phyloP scores from a whole-genome alignment of 305 asterid genomes.

The Fraxinus floribunda region DNA sequence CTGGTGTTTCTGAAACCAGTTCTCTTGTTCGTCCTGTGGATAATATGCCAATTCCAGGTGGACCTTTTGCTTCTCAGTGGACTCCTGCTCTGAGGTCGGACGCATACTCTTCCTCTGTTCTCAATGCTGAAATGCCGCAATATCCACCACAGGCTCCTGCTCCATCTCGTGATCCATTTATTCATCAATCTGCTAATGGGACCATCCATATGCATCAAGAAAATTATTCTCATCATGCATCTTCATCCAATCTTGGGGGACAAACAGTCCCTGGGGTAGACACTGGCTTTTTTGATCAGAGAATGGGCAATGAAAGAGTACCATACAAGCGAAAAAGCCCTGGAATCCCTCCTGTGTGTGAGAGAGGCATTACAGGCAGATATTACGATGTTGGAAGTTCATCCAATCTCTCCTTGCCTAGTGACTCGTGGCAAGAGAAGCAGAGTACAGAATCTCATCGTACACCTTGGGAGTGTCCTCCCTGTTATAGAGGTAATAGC shows the following conservation, averaged over 20 bases:
- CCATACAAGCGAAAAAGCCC: slow-evolving; percentile 69
- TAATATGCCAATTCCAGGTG: slow-evolving; percentile 41
- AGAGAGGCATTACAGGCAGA: slow-evolving; percentile 43
- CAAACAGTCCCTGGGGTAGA: slow-evolving; percentile 49
- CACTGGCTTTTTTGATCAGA: slow-evolving; percentile 46
- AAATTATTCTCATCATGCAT: slow-evolving; percentile 39
- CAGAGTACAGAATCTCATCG: slow-evolving; percentile 55
- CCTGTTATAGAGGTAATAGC: slow-evolving; percentile 50
- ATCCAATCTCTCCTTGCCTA: slow-evolving; percentile 48
- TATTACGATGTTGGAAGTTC: slow-evolving; percentile 68
- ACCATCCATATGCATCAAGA: slow-evolving; percentile 40
- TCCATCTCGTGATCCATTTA: slow-evolving; percentile 51
- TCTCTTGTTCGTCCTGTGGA: slow-evolving; percentile 48
- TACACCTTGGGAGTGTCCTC: slow-evolving; percentile 49
- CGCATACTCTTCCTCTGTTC: slow-evolving; percentile 44
- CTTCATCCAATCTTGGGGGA: slow-evolving; percentile 47
- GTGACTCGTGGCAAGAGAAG: slow-evolving; percentile 63
- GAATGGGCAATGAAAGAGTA: slow-evolving; percentile 49
- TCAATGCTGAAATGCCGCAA: slow-evolving; percentile 42
- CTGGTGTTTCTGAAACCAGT: slow-evolving; percentile 48
- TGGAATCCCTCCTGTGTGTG: slow-evolving; percentile 50
- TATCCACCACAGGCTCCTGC: slow-evolving; percentile 50
- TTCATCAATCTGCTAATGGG: slow-evolving; percentile 44
- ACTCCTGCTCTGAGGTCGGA: slow-evolving; percentile 48
- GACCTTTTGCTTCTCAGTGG: slow-evolving; percentile 55